A percentile compares a stretch with the other conserved stretches of the same genome.
These are phyloP conservation scores for Eucalyptus shirleyi DNA, from an alignment of 345 rosid genomes.

Conservation along the genomic window DNA sequence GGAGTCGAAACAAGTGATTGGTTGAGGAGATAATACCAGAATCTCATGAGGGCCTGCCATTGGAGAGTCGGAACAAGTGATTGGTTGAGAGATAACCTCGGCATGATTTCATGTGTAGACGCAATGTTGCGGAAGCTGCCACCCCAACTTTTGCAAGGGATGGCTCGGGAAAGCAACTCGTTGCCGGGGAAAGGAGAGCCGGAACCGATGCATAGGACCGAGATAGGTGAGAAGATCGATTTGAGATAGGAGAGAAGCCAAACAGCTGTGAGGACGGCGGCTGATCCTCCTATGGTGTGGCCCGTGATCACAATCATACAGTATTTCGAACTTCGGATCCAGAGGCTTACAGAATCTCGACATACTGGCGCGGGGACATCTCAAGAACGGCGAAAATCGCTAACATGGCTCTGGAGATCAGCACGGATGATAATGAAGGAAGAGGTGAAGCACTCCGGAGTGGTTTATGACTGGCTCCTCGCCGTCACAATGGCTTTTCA, in stretches of 20 bases:
- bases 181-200: background rate
- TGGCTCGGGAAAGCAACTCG: background rate
- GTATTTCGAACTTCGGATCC: background rate
- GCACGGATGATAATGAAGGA: slow-evolving; percentile 2
- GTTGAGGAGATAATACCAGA: too few relatives aligned
- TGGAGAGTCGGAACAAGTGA: too few relatives aligned
- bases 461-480: slow-evolving; percentile 43
- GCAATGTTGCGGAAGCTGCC: background rate
- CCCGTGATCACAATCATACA: background rate
- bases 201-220: background rate
- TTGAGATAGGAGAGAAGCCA: background rate
- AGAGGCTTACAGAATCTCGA: background rate
- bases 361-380: too few relatives aligned
- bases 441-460: slow-evolving; percentile 24
- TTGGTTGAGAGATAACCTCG: slow-evolving; percentile 35
- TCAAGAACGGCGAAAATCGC: background rate
- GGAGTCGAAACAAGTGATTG: background rate
- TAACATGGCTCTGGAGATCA: slow-evolving; percentile 29
- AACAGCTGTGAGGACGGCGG: background rate
- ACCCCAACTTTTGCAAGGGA: background rate
- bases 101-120: slow-evolving; percentile 30
- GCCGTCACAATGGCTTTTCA: slow-evolving; percentile 2
- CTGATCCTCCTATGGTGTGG: background rate
- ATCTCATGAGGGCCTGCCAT: too few relatives aligned
- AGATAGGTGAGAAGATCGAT: background rate